phyloP scores from a whole-genome alignment of 352 stramenopile genomes.

The Phytophthora melonis region DNA sequence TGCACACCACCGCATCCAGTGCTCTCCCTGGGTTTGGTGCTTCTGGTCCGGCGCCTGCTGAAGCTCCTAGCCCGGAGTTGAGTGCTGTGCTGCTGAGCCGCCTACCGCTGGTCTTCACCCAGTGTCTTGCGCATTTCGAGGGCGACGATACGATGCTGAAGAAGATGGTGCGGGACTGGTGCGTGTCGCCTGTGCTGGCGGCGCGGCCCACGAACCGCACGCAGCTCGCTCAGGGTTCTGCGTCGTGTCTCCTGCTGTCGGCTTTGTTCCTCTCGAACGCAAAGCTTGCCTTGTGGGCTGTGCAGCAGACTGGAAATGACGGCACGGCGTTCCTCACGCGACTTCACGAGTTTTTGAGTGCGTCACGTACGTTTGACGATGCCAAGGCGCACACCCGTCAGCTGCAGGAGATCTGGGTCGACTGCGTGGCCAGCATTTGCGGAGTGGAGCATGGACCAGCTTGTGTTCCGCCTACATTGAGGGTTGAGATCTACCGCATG shows the following conservation, averaged over 20 bases:
- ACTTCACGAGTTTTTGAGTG: slow-evolving; percentile 68
- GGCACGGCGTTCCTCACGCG: slow-evolving; percentile 61
- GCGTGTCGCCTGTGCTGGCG: slow-evolving; percentile 68
- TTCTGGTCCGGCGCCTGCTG: slow-evolving; percentile 1
- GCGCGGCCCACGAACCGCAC: slow-evolving; percentile 52
- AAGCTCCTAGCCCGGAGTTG: slow-evolving; percentile 26
- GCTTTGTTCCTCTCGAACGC: slow-evolving; percentile 84
- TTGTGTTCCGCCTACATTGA: slow-evolving; percentile 69
- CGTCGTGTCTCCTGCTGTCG: slow-evolving; percentile 77
- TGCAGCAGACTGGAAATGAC: slow-evolving; percentile 73
- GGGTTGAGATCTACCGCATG: slow-evolving; percentile 84
- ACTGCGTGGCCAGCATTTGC: slow-evolving; percentile 83
- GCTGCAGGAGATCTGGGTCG: slow-evolving; percentile 84
- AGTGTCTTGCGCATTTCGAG: slow-evolving; percentile 82
- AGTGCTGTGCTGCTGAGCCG: slow-evolving; percentile 70
- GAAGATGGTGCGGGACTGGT: slow-evolving; percentile 75
- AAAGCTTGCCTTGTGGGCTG: slow-evolving; percentile 81
- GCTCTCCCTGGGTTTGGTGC: slow-evolving; percentile 46
- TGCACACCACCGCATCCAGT: slow-evolving; percentile 66
- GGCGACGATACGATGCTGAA: slow-evolving; percentile 69
- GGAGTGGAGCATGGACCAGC: slow-evolving; percentile 76
- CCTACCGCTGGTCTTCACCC: slow-evolving; percentile 85
- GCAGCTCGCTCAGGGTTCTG: slow-evolving; percentile 61
- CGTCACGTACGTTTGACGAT: slow-evolving; percentile 59
- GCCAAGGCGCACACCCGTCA: slow-evolving; percentile 55